A percentile compares a stretch with the other conserved stretches of the same genome.
Evolutionary conservation across 768 basidiomycete genomes (phyloP).

Genomic region (Glaciozyma martinii): DNA sequence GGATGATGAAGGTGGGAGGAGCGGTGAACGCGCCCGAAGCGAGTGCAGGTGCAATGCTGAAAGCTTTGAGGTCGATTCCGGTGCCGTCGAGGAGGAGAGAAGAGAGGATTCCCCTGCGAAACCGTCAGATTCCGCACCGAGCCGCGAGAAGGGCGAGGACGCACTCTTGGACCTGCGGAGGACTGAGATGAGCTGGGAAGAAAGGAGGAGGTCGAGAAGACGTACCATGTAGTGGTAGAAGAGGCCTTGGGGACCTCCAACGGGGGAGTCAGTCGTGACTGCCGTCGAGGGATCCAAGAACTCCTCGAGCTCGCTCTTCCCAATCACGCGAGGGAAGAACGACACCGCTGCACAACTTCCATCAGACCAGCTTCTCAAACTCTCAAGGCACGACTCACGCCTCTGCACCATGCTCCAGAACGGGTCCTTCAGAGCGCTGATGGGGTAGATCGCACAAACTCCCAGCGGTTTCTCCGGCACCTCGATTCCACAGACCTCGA

Average conservation of each 20-base stretch:
- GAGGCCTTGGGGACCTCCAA: not conserved
- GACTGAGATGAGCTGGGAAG: not conserved
- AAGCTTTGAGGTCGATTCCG: conserved; percentile 10
- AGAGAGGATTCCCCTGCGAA: conserved; percentile 11
- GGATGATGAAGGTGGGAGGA: conserved; percentile 14
- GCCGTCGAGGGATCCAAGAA: conserved; percentile 17
- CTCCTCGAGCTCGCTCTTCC: conserved; percentile 15
- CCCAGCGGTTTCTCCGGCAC: conserved; percentile 8
- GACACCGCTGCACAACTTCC: conserved; percentile 17
- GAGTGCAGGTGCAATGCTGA: conserved; percentile 13
- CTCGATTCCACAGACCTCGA: conserved; percentile 21
- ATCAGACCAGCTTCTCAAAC: not conserved
- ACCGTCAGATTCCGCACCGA: not conserved
- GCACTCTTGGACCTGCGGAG: conserved; percentile 26
- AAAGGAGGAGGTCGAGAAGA: not conserved
- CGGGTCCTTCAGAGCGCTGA: conserved; percentile 24
- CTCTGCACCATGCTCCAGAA: conserved; percentile 28
- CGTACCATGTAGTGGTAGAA: conserved; percentile 29
- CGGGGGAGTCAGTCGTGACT: not conserved
- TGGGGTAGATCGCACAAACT: conserved; percentile 30
- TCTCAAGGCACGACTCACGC: too few species aligned
- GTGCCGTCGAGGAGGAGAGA: conserved; percentile 29
- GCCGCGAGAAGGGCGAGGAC: not conserved
- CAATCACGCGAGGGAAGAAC: conserved; percentile 18
- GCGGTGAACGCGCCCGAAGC: conserved; percentile 10